Percentiles rank a stretch among this genome's conserved stretches.
These are phyloP conservation scores for Malassezia obtusa DNA, from an alignment of 1,284 basidiomycete species.

Conservation along the genomic window DNA sequence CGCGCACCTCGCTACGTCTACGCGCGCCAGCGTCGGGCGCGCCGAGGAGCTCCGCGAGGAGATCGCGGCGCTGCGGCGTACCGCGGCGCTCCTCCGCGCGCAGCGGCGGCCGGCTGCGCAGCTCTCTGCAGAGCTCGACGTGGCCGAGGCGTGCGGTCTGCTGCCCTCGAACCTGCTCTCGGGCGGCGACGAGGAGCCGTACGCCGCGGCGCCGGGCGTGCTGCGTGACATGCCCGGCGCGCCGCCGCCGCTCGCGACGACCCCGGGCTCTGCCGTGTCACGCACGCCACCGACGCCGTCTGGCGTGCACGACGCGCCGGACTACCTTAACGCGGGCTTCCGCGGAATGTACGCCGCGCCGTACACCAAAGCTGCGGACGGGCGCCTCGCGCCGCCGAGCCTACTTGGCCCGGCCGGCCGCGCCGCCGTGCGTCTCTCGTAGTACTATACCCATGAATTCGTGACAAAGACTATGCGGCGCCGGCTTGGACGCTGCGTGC, in stretches of 20 bases:
- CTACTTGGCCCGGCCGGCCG: too few species aligned
- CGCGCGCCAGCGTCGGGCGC: not conserved
- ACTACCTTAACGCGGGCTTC: not conserved
- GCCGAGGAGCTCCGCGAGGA: not conserved
- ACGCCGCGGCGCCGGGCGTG: too few species aligned
- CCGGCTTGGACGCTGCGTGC: not conserved
- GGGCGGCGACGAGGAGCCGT: not conserved
- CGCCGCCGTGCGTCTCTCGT: not conserved
- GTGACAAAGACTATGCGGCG: not conserved
- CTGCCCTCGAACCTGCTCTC: not conserved
- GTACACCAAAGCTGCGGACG: too few species aligned
- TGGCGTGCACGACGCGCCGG: not conserved
- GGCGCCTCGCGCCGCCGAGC: too few species aligned
- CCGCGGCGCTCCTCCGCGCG: not conserved
- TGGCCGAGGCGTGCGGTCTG: not conserved
- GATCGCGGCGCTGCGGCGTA: not conserved
- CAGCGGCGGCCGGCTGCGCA: not conserved
- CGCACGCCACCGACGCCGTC: not conserved
- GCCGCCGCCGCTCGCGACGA: too few species aligned
- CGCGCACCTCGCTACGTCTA: not conserved
- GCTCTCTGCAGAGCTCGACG: not conserved
- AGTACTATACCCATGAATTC: not conserved
- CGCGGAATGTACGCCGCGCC: not conserved
- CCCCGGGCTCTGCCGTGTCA: not conserved
- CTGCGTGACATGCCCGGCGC: too few species aligned